Percentiles rank a stretch among this genome's conserved stretches.
phyloP scores from a whole-genome alignment of 768 basidiomycete species.

The Phanerodontia chrysosporium region DNA sequence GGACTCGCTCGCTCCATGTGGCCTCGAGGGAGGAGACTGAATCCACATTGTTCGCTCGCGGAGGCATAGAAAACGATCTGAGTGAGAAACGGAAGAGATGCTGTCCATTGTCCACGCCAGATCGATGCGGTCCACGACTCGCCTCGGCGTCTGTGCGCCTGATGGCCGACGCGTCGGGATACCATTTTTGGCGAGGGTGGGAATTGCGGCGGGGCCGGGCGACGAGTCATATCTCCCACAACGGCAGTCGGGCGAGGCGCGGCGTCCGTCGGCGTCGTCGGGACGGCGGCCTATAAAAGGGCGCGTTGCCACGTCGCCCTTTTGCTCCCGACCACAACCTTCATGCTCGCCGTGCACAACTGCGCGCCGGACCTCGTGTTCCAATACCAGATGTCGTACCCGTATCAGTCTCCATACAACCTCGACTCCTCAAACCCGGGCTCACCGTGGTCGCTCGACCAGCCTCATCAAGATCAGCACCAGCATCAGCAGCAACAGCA shows the following conservation, averaged over 20 bases:
- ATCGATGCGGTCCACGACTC: background rate
- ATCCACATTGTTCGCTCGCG: too few species aligned
- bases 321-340: background rate
- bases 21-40: too few species aligned
- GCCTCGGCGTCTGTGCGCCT: too few species aligned
- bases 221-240: conserved; percentile 3
- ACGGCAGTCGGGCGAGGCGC: background rate
- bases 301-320: background rate
- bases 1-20: too few species aligned
- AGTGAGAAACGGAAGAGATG: too few species aligned
- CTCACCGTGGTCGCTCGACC: conserved; percentile 2
- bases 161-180: background rate
- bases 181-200: background rate
- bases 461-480: background rate
- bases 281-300: background rate
- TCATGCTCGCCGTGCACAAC: background rate
- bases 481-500: background rate
- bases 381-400: conserved; percentile 1
- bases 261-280: conserved; percentile 8
- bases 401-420: conserved; percentile 5
- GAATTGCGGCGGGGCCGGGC: background rate
- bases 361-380: background rate
- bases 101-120: background rate
- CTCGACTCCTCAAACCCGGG: background rate
- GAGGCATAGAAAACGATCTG: too few species aligned